Base-by-base conservation (phyloP, 192 early-diverging fungal species). In the Backusella tuberculispora region DNA sequence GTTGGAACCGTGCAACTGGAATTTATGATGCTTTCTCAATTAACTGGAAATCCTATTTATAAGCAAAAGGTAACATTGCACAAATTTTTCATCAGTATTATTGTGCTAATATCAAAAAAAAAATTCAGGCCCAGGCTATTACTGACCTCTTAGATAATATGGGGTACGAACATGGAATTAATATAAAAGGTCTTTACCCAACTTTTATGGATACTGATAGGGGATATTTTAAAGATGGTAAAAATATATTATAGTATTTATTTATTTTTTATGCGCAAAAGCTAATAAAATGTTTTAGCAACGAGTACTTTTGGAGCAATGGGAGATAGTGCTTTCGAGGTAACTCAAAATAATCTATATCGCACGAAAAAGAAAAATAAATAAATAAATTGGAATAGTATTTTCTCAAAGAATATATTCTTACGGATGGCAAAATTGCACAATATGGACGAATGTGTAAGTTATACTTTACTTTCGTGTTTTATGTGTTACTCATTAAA, bases 21-120 rank as follows among this genome's bases (percentile, higher is more conserved):
- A 82, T 93, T 93, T 74, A 86, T 90, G 80, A 91, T 91, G 74
- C 85, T 97, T 17, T 91, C 92, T 1, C 83, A 92, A 72, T 85
- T 93, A 14, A 92, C 94, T 6, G 90, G 90, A 2, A 82, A 94
- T 64, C 81, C 87, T 1, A 74, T 78, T 6, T 97, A 92, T 72
- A 85, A 87, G 37, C 40, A 85, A 53, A 82, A 84, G 77, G 90
- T 90, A 83, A 63, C 8, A 45, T 43, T n/a, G 14, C 24, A 46
- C n/a, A 15, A 60, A 29, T 15, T 47, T 24, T 69, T 13, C 26
- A 46, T 14, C 12, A 0, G 43, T 7, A 24, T 26, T 26, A 50
- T 37, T 60, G 53, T 6, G 48, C 9, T 50, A 21, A 50, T 13
- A 60, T 60, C 24, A 53, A 75, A 15, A 68, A 45, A 21, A 21